Evolutionary conservation across 371 early-diverging fungal genomes (phyloP).

Genomic region (Mortierella sp.): DNA sequence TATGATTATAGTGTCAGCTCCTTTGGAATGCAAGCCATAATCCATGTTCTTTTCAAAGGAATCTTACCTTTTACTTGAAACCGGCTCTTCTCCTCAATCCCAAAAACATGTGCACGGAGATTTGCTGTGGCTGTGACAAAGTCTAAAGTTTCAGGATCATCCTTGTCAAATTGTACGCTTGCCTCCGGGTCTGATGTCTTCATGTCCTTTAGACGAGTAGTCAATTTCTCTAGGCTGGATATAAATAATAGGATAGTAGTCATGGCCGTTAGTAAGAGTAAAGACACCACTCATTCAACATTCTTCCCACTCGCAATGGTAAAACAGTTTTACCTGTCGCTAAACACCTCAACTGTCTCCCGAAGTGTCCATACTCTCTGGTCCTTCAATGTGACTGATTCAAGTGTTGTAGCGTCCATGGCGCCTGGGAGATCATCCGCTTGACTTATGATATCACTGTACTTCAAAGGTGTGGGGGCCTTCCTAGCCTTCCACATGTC

Average conservation of each 20-base stretch:
- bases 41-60: background rate
- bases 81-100: conserved; percentile 80
- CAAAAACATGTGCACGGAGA: conserved; percentile 85
- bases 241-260: background rate
- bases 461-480: conserved; percentile 79
- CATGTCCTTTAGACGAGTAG: conserved; percentile 58
- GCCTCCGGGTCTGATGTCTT: conserved; percentile 62
- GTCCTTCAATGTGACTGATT: conserved; percentile 61
- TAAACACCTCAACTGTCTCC: conserved; percentile 68
- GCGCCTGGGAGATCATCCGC: conserved; percentile 12
- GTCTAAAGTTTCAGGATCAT: conserved; percentile 88
- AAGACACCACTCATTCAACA: background rate
- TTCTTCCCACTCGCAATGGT: background rate
- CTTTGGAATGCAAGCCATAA: background rate
- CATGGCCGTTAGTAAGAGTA: background rate
- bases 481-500: conserved; percentile 92
- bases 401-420: conserved; percentile 22
- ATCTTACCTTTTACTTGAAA: conserved; percentile 89
- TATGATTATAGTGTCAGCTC: background rate
- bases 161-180: conserved; percentile 89
- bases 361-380: conserved; percentile 77
- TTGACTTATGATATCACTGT: conserved; percentile 44
- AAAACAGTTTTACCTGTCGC: conserved; percentile 62
- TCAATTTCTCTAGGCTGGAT: conserved; percentile 62
- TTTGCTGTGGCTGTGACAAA: conserved; percentile 96